Base-by-base conservation (phyloP, 139 green algal genomes). In the Yamagishiella unicocca region DNA sequence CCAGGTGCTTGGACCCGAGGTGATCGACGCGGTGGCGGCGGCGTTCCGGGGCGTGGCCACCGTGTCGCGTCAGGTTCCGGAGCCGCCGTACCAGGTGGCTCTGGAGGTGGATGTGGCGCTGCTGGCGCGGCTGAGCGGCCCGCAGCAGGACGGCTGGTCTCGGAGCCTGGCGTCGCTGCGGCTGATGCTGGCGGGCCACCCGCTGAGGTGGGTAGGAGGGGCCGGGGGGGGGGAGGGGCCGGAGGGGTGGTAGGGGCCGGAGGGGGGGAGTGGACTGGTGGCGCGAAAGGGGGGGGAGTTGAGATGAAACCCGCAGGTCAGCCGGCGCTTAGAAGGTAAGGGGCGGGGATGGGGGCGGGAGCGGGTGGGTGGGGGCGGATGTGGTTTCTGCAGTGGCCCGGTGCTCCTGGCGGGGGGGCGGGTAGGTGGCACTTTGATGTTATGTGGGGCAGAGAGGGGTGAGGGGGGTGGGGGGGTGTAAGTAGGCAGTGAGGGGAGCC, bases 131-230 rank as follows among this genome's bases (percentile, higher is more conserved):
- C 67, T 87, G 33, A 81, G 67, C 50, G 66, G 25, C 2, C 19
- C 21, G 1, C 82, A 87, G 82, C 82, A 67, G n/a, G 67, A 87
- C n/a, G 40, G 37, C 40, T 87, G 82, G 82, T 33, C n/a, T 37
- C 62, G 67, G 2, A 61, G 38, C 42, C 66, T 87, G 67, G 82
- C 82, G 4, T 81, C 67, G 35, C 22, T 80, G 50, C 31, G 82
- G 24, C 43, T 81, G 67, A 46, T 87, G 82, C 82, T 87, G 33
- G 82, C 67, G 37, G 82, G 82, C 4, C 82, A 87, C 67, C 82
- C 82, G 2, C 14, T 87, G 0, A 35, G 80, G 80, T 86, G 50
- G 25, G 76, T 29, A 27, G 27, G 73, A 12, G n/a, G 33, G 17
- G 2, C n/a, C 35, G 68, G 19, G 22, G 12, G 6, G 68, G 68